These are phyloP conservation scores for Paspalum notatum DNA, from an alignment of 176 grass and related monocot genomes.

Conservation along the genomic window DNA sequence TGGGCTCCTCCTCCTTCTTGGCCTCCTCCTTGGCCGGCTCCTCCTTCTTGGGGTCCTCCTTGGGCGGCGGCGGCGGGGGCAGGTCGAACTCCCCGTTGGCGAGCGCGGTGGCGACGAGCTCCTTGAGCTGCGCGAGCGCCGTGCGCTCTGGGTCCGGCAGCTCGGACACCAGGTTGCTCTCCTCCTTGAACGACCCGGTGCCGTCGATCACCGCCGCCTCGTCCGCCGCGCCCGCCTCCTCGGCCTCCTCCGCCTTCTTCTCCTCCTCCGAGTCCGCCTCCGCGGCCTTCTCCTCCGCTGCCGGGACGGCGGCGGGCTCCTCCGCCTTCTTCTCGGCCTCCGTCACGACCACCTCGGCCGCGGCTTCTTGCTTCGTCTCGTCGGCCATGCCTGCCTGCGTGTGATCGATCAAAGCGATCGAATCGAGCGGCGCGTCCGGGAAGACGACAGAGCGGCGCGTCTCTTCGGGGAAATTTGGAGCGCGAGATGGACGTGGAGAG, in stretches of 20 bases:
- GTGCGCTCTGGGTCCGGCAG: slow-evolving; percentile 58
- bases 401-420: slow-evolving; percentile 23
- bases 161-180: slow-evolving; percentile 62
- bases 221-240: slow-evolving; percentile 39
- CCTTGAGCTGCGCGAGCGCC: slow-evolving; percentile 68
- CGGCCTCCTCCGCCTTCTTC: slow-evolving; percentile 44
- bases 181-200: slow-evolving; percentile 55
- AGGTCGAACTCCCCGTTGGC: slow-evolving; percentile 56
- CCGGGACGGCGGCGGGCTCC: neutral
- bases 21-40: slow-evolving; percentile 20
- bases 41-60: slow-evolving; percentile 33
- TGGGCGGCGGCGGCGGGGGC: slow-evolving; percentile 25
- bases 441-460: slow-evolving; percentile 23
- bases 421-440: slow-evolving; percentile 31
- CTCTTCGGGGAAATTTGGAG: slow-evolving; percentile 11
- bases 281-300: slow-evolving; percentile 7
- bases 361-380: slow-evolving; percentile 40
- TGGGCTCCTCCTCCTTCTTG: slow-evolving; percentile 6
- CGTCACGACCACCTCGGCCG: slow-evolving; percentile 28
- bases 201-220: slow-evolving; percentile 50
- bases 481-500: slow-evolving; percentile 24
- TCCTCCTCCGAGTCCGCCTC: slow-evolving; percentile 45
- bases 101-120: slow-evolving; percentile 62
- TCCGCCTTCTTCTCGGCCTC: slow-evolving; percentile 6
- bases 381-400: slow-evolving; percentile 50